phyloP scores from a whole-genome alignment of 2,329 filamentous ascomycete genomes.

The Scedosporium aurantiacum region DNA sequence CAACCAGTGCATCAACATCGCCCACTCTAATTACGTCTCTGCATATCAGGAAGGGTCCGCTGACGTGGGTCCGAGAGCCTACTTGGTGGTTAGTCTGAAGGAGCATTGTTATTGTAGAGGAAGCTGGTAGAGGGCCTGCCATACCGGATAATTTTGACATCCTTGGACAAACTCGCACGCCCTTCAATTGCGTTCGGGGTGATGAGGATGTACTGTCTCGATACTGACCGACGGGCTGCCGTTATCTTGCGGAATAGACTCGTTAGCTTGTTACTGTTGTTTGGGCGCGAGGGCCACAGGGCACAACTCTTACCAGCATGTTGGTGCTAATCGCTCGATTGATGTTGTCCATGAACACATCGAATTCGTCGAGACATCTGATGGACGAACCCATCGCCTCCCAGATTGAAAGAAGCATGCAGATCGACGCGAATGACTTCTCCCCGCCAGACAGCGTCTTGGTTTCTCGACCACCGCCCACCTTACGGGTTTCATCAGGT shows the following conservation, averaged over 20 bases:
- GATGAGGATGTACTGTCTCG: conserved; percentile 90
- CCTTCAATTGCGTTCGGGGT: conserved; percentile 76
- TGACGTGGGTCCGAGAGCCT: conserved; percentile 52
- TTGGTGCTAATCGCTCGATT: conserved; percentile 88
- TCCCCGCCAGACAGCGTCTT: conserved; percentile 93
- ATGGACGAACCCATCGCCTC: conserved; percentile 96
- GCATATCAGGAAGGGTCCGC: conserved; percentile 19
- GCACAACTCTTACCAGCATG: conserved; percentile 59
- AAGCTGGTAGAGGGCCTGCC: conserved; percentile 12
- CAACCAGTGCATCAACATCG: not conserved
- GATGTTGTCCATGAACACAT: conserved; percentile 98
- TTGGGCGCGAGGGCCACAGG: not conserved
- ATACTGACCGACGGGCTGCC: conserved; percentile 75
- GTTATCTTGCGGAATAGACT: conserved; percentile 16
- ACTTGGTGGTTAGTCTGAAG: not conserved
- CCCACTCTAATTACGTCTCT: conserved; percentile 19
- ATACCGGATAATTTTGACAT: conserved; percentile 70
- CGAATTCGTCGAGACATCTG: conserved; percentile 92
- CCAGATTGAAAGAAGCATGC: conserved; percentile 85
- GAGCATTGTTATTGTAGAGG: not conserved
- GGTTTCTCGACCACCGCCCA: conserved; percentile 64
- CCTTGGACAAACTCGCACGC: conserved; percentile 44
- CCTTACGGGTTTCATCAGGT: conserved; percentile 57
- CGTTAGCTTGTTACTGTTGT: not conserved
- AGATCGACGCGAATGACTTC: conserved; percentile 96